Evolutionary conservation across 75 land plant genomes (phyloP).

Genomic region (Pinus tabuliformis): DNA sequence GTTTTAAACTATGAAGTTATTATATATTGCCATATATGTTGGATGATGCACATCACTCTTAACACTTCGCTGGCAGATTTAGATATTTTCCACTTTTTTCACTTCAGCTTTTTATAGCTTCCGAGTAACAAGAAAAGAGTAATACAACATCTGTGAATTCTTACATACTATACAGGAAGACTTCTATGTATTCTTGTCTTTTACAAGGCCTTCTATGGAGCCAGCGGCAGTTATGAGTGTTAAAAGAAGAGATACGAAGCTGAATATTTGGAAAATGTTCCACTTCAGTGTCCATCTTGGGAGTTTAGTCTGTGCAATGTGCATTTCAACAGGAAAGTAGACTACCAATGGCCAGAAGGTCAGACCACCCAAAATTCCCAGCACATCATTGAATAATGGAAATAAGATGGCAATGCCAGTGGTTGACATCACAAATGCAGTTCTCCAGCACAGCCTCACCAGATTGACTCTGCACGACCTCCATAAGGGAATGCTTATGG

Average conservation of each 20-base stretch:
- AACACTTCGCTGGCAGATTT: too few relatives aligned
- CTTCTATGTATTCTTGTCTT: not conserved
- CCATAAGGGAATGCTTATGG: conserved; percentile 25
- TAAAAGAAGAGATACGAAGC: conserved; percentile 45
- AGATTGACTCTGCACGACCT: conserved; percentile 31
- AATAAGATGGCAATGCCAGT: conserved; percentile 65
- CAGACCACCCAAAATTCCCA: too few relatives aligned
- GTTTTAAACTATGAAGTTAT: too few relatives aligned
- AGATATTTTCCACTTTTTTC: too few relatives aligned
- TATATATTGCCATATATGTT: too few relatives aligned
- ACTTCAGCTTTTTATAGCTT: too few relatives aligned
- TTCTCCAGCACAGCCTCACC: conserved; percentile 64
- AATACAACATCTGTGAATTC: too few relatives aligned
- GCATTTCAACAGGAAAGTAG: conserved; percentile 58
- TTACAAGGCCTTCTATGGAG: conserved; percentile 65
- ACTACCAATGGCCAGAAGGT: too few relatives aligned
- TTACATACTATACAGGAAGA: too few relatives aligned
- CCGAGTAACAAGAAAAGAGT: too few relatives aligned
- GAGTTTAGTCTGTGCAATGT: conserved; percentile 50
- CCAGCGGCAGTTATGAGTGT: conserved; percentile 50
- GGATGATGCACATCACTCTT: too few relatives aligned
- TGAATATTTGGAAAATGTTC: conserved; percentile 22
- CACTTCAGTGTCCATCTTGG: conserved; percentile 34
- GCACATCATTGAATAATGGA: conserved; percentile 83
- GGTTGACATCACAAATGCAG: conserved; percentile 60